Conservation (phyloP, 345 rosid genomes). For the Aquilaria malaccensis region DNA sequence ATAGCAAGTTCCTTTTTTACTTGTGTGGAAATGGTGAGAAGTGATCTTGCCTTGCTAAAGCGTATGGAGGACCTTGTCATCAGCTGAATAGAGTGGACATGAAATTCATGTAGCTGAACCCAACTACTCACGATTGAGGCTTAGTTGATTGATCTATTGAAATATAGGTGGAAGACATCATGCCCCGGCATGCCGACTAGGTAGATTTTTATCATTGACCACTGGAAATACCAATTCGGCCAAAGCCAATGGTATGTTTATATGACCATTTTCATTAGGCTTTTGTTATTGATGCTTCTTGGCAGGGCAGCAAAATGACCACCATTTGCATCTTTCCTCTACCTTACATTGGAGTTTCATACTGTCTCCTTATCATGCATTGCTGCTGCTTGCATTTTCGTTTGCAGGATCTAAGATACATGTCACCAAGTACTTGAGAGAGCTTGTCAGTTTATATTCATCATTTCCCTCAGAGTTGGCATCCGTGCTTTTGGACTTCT, state of each 20-base stretch:
- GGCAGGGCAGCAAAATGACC: neutral
- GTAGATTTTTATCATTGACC: conserved; percentile 30
- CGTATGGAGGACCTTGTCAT: too few species aligned
- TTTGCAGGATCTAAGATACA: conserved; percentile 62
- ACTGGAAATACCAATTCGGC: conserved; percentile 26
- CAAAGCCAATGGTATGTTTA: conserved; percentile 29
- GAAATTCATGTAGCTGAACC: too few species aligned
- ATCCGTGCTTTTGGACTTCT: conserved; percentile 54
- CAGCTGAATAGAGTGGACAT: too few species aligned
- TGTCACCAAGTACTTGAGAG: conserved; percentile 39
- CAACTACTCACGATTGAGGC: too few species aligned
- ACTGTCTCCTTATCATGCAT: conserved; percentile 2
- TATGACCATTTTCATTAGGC: neutral
- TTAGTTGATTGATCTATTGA: too few species aligned
- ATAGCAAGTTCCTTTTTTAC: too few species aligned
- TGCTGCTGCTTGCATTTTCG: conserved; percentile 5
- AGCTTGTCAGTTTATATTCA: conserved; percentile 51
- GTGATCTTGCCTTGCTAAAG: too few species aligned
- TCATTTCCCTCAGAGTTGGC: conserved; percentile 67
- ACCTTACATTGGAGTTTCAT: neutral
- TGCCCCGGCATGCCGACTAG: conserved; percentile 25
- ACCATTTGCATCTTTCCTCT: neutral
- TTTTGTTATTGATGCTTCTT: neutral
- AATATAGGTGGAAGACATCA: conserved; percentile 18
- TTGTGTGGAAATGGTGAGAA: too few species aligned